A percentile compares a stretch with the other conserved stretches of the same genome.
Conservation (phyloP, 1,284 basidiomycete genomes). For the Trametes sp. region DNA sequence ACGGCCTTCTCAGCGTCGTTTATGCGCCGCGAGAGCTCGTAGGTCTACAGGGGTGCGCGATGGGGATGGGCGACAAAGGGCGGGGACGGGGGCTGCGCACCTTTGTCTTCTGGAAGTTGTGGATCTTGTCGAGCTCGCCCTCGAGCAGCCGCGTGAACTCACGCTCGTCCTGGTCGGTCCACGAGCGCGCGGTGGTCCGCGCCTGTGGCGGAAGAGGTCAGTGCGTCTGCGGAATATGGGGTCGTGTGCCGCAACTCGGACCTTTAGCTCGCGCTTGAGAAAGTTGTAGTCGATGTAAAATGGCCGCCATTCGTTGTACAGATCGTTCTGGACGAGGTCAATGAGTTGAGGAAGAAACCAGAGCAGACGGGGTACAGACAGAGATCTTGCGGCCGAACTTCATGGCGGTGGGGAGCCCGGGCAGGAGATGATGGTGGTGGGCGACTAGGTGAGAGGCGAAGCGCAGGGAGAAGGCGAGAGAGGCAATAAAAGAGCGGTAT, state of each 20-base stretch:
- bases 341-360: constrained; percentile 7
- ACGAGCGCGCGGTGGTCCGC: constrained; percentile 65
- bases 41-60: constrained; percentile 58
- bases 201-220: constrained; percentile 46
- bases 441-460: not conserved
- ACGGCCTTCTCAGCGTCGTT: constrained; percentile 83
- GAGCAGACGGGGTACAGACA: constrained; percentile 53
- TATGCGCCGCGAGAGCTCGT: constrained; percentile 84
- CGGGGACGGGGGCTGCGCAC: constrained; percentile 46
- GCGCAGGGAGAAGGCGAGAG: not conserved
- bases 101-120: constrained; percentile 94
- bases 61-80: not conserved
- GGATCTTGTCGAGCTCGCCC: constrained; percentile 93
- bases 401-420: constrained; percentile 51
- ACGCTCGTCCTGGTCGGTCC: constrained; percentile 83
- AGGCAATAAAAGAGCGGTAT: not conserved
- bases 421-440: constrained; percentile 1
- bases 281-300: constrained; percentile 91
- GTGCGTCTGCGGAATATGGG: constrained; percentile 12
- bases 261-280: constrained; percentile 92
- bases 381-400: constrained; percentile 92
- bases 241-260: constrained; percentile 39
- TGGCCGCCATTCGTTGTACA: constrained; percentile 90
- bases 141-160: constrained; percentile 85
- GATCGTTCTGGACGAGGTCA: constrained; percentile 63